These are phyloP conservation scores for Vaccinium corymbosum DNA, from an alignment of 148 eudicot genomes.

Conservation along the genomic window DNA sequence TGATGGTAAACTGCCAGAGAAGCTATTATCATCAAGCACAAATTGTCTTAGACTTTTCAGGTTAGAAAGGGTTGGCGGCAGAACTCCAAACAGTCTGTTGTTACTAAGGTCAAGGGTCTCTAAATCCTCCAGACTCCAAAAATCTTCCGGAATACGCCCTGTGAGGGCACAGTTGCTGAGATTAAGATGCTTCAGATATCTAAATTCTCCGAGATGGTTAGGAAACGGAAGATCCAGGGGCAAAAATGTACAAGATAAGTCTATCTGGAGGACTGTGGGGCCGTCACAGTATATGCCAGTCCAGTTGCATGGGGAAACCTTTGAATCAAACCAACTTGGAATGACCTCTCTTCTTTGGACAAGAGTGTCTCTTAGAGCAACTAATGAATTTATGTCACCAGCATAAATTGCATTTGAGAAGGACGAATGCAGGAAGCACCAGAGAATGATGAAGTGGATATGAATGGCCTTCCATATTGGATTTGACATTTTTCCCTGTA, in stretches of 20 bases:
- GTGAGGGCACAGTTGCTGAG: slow-evolving; percentile 66
- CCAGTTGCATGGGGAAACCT: slow-evolving; percentile 62
- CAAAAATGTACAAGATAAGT: slow-evolving; percentile 41
- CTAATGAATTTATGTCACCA: slow-evolving; percentile 40
- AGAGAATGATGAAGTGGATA: slow-evolving; percentile 17
- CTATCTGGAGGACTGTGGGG: slow-evolving; percentile 33
- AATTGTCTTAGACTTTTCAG: slow-evolving; percentile 46
- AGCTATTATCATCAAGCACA: slow-evolving; percentile 66
- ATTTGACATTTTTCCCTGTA: slow-evolving; percentile 7
- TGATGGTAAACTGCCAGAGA: slow-evolving; percentile 69
- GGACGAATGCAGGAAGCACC: slow-evolving; percentile 31
- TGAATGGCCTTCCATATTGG: slow-evolving; percentile 4
- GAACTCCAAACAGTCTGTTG: slow-evolving; percentile 49
- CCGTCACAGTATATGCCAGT: slow-evolving; percentile 63
- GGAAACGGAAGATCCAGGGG: slow-evolving; percentile 67
- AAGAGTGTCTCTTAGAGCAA: slow-evolving; percentile 46
- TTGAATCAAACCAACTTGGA: slow-evolving; percentile 60
- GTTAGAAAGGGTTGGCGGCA: slow-evolving; percentile 44
- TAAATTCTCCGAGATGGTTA: slow-evolving; percentile 39
- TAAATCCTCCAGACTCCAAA: slow-evolving; percentile 59
- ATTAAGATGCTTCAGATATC: slow-evolving; percentile 54
- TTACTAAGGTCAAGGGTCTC: slow-evolving; percentile 66
- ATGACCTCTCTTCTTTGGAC: slow-evolving; percentile 34
- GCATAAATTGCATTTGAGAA: slow-evolving; percentile 23
- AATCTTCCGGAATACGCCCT: slow-evolving; percentile 44